Percentiles rank a stretch among this genome's conserved stretches.
Conservation (phyloP, 345 rosid genomes). For the Lepidium sativum region DNA sequence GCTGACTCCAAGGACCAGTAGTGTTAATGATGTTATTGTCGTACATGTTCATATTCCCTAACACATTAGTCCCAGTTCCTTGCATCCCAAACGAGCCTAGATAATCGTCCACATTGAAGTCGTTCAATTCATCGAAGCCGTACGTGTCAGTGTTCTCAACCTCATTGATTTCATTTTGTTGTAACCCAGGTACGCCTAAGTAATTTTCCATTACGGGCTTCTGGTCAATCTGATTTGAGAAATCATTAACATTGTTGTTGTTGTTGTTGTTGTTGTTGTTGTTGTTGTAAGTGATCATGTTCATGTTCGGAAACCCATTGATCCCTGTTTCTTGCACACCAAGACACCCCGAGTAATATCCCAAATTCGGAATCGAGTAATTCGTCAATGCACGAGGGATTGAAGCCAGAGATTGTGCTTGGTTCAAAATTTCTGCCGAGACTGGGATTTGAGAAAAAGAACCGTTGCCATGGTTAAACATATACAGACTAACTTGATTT, state of each 20-base stretch:
- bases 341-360: background rate
- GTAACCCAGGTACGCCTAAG: background rate
- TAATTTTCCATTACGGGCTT: background rate
- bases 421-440: conserved; percentile 1
- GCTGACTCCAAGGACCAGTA: background rate
- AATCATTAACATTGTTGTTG: background rate
- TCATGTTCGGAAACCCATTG: background rate
- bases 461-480: background rate
- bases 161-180: background rate
- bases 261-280: background rate
- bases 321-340: background rate
- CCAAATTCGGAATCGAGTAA: background rate
- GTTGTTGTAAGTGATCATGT: background rate
- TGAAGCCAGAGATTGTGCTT: conserved; percentile 9
- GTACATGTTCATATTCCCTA: conserved; percentile 3
- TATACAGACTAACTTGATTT: background rate
- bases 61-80: background rate
- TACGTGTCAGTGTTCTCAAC: background rate
- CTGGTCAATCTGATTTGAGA: background rate
- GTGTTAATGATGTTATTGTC: background rate
- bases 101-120: background rate
- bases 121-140: background rate
- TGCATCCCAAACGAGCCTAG: background rate
- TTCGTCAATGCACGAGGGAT: background rate
- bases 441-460: background rate